Evolutionary conservation across 345 rosid species (phyloP), one percentile per base, ranked within the genome.

Genomic region (Luvunga scandens): DNA sequence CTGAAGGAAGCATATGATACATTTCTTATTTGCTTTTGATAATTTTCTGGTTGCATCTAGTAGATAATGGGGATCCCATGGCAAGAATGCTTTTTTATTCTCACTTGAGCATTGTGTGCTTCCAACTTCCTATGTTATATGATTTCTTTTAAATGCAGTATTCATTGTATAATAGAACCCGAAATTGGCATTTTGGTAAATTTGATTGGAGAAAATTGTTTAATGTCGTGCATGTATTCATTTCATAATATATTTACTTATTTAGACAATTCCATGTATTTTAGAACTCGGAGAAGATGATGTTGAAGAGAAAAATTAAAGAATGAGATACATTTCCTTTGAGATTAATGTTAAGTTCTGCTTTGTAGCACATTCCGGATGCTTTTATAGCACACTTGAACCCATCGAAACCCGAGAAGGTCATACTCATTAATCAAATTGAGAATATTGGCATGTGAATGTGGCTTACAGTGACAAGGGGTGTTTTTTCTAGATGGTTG

Each of bases 401-500:
- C 9, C 7, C 2, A 42, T 59, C 25, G 27, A 33, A 45, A 8
- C 18, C 73, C 0, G n/a, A 39, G 55, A 67, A 34, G 28, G 50
- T 27, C 27, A 27, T 38, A 16, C 81, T 79, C 25, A 21, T 9
- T 28, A 68, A 31, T 72, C 56, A 21, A 25, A 33, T 22, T 6
- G 77, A 19, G 31, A 48, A 45, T 28, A 10, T 9, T 79, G 81
- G 81, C 77, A 2, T 31, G 66, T 79, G n/a, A 36, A 73, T 1
- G 71, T 73, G 77, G 38, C 1, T 5, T 2, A n/a, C 48, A 33
- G 33, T 22, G 68, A 57, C 4, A 38, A 0, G 21, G 39, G 2
- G 50, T 45, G 50, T 45, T 45, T 55, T 69, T 80, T 38, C 57
- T 69, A 16, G 50, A 76, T 27, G 79, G 71, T 42, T 80, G 83